Percentiles rank a stretch among this genome's conserved stretches.
Conservation (phyloP, 495 filamentous ascomycete genomes). For the Extremus antarcticus region DNA sequence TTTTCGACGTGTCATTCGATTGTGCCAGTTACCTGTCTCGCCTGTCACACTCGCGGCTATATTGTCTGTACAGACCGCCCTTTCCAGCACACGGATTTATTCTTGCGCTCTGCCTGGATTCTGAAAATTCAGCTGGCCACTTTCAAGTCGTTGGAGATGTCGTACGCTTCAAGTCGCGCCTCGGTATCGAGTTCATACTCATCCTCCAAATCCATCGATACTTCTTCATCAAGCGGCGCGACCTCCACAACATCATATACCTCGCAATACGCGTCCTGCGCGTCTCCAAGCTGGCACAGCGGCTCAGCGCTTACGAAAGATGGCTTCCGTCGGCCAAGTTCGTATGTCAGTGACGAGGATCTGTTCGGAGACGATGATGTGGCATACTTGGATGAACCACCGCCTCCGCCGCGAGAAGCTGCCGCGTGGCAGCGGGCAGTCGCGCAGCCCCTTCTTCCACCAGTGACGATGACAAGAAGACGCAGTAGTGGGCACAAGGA, state of each 20-base stretch:
- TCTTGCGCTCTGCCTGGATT: neutral
- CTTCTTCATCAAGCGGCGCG: neutral
- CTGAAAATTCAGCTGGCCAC: neutral
- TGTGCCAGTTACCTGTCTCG: neutral
- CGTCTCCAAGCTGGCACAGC: neutral
- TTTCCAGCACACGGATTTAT: neutral
- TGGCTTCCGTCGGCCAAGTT: slow-evolving; percentile 8
- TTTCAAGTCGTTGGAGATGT: neutral
- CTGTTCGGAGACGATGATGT: slow-evolving; percentile 27
- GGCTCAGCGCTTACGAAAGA: neutral
- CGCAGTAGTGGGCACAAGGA: slow-evolving; percentile 17
- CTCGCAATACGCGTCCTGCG: neutral
- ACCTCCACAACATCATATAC: neutral
- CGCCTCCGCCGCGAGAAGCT: slow-evolving; percentile 26
- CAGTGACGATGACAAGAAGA: slow-evolving; percentile 25
- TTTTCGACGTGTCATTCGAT: neutral
- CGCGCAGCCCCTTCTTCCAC: slow-evolving; percentile 25
- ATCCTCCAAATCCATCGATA: neutral
- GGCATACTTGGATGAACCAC: slow-evolving; percentile 27
- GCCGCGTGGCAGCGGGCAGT: slow-evolving; percentile 14
- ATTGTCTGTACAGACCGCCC: neutral
- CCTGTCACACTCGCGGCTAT: neutral
- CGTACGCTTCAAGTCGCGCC: neutral
- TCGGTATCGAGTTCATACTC: neutral
- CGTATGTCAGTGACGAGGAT: slow-evolving; percentile 33